These are phyloP conservation scores for Entomortierella parvispora DNA, from an alignment of 192 early-diverging fungal species.

Conservation along the genomic window DNA sequence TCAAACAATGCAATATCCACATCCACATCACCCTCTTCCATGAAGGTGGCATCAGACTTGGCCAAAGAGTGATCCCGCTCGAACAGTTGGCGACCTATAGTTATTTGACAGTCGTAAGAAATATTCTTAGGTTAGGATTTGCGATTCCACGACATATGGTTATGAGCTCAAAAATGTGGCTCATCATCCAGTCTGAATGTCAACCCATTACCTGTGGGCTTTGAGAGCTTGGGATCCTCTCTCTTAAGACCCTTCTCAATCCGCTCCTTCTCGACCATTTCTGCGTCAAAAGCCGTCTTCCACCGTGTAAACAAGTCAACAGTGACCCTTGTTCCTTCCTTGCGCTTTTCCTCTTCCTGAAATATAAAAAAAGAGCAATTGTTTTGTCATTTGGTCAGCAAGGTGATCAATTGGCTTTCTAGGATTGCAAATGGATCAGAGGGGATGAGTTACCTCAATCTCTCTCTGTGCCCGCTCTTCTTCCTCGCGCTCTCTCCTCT, in stretches of 20 bases:
- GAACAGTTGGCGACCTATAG: constrained; percentile 87
- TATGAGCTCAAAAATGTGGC: background rate
- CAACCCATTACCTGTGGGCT: constrained; percentile 52
- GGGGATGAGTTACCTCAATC: constrained; percentile 68
- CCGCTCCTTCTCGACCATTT: constrained; percentile 67
- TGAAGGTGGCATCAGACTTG: constrained; percentile 80
- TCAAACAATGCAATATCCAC: constrained; percentile 85
- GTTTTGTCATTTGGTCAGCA: background rate
- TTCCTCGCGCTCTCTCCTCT: constrained; percentile 53
- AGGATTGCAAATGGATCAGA: too few relatives aligned
- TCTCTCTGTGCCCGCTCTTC: constrained; percentile 69
- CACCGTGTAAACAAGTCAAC: constrained; percentile 79
- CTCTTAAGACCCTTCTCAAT: constrained; percentile 52
- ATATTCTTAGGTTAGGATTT: background rate
- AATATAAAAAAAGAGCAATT: background rate
- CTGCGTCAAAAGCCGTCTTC: constrained; percentile 81
- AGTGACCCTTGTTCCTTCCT: constrained; percentile 88
- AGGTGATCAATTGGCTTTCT: background rate
- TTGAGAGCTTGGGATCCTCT: constrained; percentile 55
- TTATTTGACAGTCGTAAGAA: constrained; percentile 4
- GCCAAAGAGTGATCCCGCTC: constrained; percentile 89
- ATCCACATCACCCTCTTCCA: constrained; percentile 88
- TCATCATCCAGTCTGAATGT: background rate
- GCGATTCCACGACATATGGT: too few relatives aligned
- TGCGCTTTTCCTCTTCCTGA: constrained; percentile 76